Evolutionary conservation across 306 rosid genomes (phyloP).

Genomic region (Erythrophleum fordii): DNA sequence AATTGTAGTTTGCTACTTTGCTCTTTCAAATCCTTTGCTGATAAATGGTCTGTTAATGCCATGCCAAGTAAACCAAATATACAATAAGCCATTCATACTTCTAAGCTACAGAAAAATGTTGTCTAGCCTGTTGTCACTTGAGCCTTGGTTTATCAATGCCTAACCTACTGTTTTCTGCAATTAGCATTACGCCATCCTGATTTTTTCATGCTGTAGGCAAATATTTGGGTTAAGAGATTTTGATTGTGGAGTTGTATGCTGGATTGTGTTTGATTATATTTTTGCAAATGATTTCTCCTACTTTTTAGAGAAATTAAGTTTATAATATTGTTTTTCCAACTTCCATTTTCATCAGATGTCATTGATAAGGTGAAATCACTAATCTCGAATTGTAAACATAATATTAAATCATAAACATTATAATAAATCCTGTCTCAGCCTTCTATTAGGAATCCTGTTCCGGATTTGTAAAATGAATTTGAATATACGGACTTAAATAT

Average conservation of each 20-base stretch:
- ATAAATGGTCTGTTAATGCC: background rate
- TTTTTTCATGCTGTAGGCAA: background rate
- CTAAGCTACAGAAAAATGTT: conserved; percentile 3
- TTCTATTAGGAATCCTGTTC: background rate
- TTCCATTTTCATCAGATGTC: conserved; percentile 2
- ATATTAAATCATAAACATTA: background rate
- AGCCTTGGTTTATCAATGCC: conserved; percentile 4
- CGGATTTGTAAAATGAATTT: background rate
- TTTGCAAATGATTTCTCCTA: background rate
- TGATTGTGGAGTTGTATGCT: conserved; percentile 5
- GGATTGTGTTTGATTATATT: conserved; percentile 2
- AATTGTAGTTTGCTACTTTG: background rate
- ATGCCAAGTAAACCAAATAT: background rate
- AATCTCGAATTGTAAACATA: background rate
- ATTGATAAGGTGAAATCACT: background rate
- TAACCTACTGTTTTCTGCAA: conserved; percentile 7
- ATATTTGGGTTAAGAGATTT: background rate
- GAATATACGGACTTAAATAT: background rate
- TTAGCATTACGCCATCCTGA: background rate
- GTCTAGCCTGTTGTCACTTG: background rate
- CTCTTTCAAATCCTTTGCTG: background rate
- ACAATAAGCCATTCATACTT: background rate
- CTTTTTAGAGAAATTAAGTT: conserved; percentile 8
- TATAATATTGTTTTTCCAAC: background rate
- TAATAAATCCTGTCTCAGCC: too few relatives aligned